Evolutionary conservation across 805 yeast genomes (phyloP).

Genomic region (Saturnispora galanensis): DNA sequence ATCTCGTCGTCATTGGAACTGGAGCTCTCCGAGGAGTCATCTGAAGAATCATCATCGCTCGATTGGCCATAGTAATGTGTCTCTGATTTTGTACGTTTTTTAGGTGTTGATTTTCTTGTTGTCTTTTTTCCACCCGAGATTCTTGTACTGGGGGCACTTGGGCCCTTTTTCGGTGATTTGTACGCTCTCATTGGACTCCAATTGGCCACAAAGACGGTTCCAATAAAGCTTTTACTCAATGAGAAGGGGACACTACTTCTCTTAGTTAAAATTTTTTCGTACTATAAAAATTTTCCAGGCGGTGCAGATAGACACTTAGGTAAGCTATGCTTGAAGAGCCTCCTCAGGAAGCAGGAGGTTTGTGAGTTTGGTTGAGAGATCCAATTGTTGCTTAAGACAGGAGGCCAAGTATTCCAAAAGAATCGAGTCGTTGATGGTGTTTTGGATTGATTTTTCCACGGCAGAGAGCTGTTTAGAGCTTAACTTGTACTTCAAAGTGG

Average conservation of each 20-base stretch:
- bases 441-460: constrained; percentile 51
- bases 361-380: constrained; percentile 65
- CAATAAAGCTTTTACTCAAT: too few relatives aligned
- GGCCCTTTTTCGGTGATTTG: constrained; percentile 2
- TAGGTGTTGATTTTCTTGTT: constrained; percentile 13
- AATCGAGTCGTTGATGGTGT: constrained; percentile 69
- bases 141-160: neutral
- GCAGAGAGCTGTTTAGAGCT: constrained; percentile 40
- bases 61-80: constrained; percentile 16
- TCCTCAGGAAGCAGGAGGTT: constrained; percentile 34
- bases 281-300: neutral
- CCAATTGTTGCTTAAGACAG: constrained; percentile 77
- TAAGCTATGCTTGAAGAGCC: constrained; percentile 18
- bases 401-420: constrained; percentile 76
- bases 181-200: neutral
- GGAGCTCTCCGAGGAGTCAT: constrained; percentile 8
- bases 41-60: constrained; percentile 21
- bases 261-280: neutral
- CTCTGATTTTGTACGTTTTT: constrained; percentile 16
- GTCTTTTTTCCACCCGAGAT: neutral
- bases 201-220: too few relatives aligned
- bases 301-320: too few relatives aligned
- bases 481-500: constrained; percentile 44
- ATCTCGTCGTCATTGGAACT: constrained; percentile 10
- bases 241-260: too few relatives aligned